Conservation (phyloP, 208 protist genomes). For the Phytomonas sp. region DNA sequence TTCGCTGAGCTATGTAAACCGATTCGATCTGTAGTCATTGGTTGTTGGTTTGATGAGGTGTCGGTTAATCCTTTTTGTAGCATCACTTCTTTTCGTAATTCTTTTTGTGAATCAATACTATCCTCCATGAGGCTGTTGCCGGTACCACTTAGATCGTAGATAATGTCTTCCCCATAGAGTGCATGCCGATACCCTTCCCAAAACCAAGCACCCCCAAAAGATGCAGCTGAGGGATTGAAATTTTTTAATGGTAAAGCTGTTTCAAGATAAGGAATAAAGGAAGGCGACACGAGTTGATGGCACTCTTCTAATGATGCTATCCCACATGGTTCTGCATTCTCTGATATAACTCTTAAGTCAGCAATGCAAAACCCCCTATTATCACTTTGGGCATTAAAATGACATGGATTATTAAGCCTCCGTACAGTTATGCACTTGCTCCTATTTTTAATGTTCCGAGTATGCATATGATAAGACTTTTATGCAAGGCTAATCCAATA, state of each 20-base stretch:
- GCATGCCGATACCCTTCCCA: conserved; percentile 62
- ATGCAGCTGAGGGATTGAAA: not conserved
- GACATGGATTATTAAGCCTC: conserved; percentile 1
- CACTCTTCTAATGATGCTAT: conserved; percentile 18
- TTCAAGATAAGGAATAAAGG: conserved; percentile 27
- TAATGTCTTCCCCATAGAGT: conserved; percentile 50
- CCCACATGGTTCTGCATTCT: conserved; percentile 9
- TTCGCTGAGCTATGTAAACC: conserved; percentile 34
- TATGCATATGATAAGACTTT: not conserved
- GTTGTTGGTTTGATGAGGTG: not conserved
- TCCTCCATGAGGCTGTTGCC: conserved; percentile 51
- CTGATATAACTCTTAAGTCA: conserved; percentile 1
- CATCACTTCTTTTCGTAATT: conserved; percentile 20
- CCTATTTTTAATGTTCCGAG: conserved; percentile 1
- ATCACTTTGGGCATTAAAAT: not conserved
- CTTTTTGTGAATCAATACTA: conserved; percentile 33
- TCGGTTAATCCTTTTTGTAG: not conserved
- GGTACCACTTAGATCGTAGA: conserved; percentile 40
- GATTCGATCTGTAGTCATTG: conserved; percentile 4
- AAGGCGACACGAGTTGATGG: conserved; percentile 33
- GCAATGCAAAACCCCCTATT: not conserved
- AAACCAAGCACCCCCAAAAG: conserved; percentile 58
- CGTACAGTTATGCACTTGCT: not conserved
- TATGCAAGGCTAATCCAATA: not conserved
- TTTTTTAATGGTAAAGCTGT: conserved; percentile 19